Conservation (phyloP, 257 asterid species). For the Nicotiana sylvestris region DNA sequence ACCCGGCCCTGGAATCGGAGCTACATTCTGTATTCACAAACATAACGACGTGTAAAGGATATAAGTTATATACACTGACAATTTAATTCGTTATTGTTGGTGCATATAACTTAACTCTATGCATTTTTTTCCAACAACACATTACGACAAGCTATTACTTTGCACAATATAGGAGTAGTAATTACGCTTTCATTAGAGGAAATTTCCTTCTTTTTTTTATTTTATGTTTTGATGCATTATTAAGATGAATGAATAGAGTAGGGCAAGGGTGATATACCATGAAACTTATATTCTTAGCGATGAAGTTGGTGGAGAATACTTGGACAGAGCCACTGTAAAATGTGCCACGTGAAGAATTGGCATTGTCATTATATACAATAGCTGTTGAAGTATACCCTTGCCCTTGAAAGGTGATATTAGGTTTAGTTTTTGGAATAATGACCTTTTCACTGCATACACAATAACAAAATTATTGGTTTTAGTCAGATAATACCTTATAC, state of each 20-base stretch:
- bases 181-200: background rate
- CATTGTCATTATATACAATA: slow-evolving; percentile 85
- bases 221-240: background rate
- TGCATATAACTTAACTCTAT: background rate
- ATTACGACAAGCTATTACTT: background rate
- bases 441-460: slow-evolving; percentile 65
- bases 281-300: slow-evolving; percentile 85
- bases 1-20: slow-evolving; percentile 80
- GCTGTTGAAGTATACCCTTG: slow-evolving; percentile 90
- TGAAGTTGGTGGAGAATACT: slow-evolving; percentile 71
- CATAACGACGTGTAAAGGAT: background rate
- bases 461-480: background rate
- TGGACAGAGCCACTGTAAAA: slow-evolving; percentile 87
- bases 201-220: background rate
- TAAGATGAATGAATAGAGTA: background rate
- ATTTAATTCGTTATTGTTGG: too few relatives aligned
- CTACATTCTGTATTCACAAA: slow-evolving; percentile 53
- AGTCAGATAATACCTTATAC: background rate
- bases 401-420: slow-evolving; percentile 87
- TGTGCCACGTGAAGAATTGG: slow-evolving; percentile 78
- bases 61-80: background rate
- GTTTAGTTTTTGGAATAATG: slow-evolving; percentile 55
- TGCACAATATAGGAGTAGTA: background rate
- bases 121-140: background rate
- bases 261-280: slow-evolving; percentile 41